Evolutionary conservation across 2,329 filamentous ascomycete species (phyloP), one percentile per base, ranked within the genome.

Genomic region (Cytospora mali): DNA sequence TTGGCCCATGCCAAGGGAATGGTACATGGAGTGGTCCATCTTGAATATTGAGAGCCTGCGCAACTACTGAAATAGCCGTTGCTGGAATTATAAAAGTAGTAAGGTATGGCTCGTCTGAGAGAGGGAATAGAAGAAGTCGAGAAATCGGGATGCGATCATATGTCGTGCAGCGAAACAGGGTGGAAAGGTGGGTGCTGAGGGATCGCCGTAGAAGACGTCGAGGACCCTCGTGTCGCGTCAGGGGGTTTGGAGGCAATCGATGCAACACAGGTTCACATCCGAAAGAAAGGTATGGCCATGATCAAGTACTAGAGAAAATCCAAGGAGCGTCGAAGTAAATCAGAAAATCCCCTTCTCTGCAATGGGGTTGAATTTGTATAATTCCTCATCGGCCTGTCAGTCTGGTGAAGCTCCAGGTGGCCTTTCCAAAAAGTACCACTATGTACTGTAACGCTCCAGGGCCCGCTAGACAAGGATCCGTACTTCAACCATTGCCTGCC

Each of bases 1-100:
- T 61, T 79, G 80, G 70, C 77, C 79, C 69, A 82, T 78, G 52
- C 79, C 81, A 55, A 83, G 76, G 69, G 80, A 73, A 69, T 84
- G 80, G 71, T 82, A 84, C 75, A 79, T 79, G 68, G 77, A 73
- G 71, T 82, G 79, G 68, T 84, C 80, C 64, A 65, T 65, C 16
- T 16, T 65, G 64, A 29, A n/a, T n/a, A n/a, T n/a, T 35, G 10
- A 28, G 27, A 10, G 49, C 28, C 42, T 59, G 50, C 51, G 48
- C 55, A 39, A 35, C 23, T 46, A 46, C 42, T 10, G 4, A 14
- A 14, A 33, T 39, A 28, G 14, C 48, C 16, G 35, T 33, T 27
- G 27, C 11, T 27, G 35, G 18, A 23, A 16, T 60, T 5, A 23
- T 18, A 21, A 18, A 46, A n/a, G 11, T 18, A 39, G 14, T 27